Evolutionary conservation across 2,329 filamentous ascomycete species (phyloP).

Genomic region (Aspergillus tanneri): DNA sequence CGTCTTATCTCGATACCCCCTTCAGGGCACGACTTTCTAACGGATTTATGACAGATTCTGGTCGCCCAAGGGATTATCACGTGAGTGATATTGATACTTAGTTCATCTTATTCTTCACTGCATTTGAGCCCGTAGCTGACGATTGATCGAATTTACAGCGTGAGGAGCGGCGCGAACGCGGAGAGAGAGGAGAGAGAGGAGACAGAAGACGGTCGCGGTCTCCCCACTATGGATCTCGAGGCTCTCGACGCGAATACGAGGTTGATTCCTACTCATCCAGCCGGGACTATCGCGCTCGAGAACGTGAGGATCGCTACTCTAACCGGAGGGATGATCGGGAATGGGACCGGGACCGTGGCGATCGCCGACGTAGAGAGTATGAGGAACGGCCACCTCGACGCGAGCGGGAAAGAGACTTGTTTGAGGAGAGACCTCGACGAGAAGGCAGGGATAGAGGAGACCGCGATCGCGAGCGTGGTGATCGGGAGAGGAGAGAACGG

Average conservation of each 20-base stretch:
- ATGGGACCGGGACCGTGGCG: slow-evolving; percentile 70
- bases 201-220: slow-evolving; percentile 81
- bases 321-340: slow-evolving; percentile 71
- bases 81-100: slow-evolving; percentile 38
- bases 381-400: slow-evolving; percentile 59
- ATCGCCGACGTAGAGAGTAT: slow-evolving; percentile 57
- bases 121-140: slow-evolving; percentile 1
- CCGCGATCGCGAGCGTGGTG: slow-evolving; percentile 48
- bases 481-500: slow-evolving; percentile 50
- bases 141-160: slow-evolving; percentile 33
- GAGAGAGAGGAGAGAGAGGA: slow-evolving; percentile 48
- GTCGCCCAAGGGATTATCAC: slow-evolving; percentile 55
- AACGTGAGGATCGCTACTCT: slow-evolving; percentile 88
- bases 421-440: slow-evolving; percentile 59
- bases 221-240: slow-evolving; percentile 68
- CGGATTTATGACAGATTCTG: slow-evolving; percentile 44
- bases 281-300: slow-evolving; percentile 85
- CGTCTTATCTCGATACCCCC: slow-evolving; percentile 1
- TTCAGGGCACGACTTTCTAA: slow-evolving; percentile 26
- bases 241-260: slow-evolving; percentile 69
- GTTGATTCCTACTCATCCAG: slow-evolving; percentile 89
- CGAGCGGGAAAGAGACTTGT: slow-evolving; percentile 57
- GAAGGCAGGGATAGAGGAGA: slow-evolving; percentile 40
- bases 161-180: slow-evolving; percentile 49
- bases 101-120: not conserved